Evolutionary conservation across 495 filamentous ascomycete genomes (phyloP), one percentile per base, ranked within the genome.

Genomic region (Talaromyces adpressus): DNA sequence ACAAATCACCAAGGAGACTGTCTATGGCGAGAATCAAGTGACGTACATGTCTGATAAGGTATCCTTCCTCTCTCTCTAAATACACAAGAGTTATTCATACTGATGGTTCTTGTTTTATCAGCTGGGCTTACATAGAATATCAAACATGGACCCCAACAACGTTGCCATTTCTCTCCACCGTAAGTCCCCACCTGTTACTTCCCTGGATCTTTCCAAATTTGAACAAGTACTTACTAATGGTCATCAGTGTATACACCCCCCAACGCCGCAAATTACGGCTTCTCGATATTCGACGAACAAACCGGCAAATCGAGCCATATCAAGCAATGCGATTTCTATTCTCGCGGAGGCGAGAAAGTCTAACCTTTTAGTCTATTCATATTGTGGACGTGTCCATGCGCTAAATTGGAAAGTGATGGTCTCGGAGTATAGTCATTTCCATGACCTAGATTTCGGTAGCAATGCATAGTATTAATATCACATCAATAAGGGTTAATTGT

Each of bases 151-250:
- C 71, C 75, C 78, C 3, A 77, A 82, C 58, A 83, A 92, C 64
- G 84, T 86, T 66, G 93, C 93, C 64, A 87, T 97, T 61, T 94
- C 91, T 36, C 77, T 97, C 52, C 93, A 97, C 76, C 73, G 88
- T 90, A 81, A 71, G 88, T 83, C 2, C 18, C 0, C 32, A 12
- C 14, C 54, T 16, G 16, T 49, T 49, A 27, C 29, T 6, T 7
- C 4, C 29, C 29, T 30, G 6, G 29, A 30, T 20, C 45, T 5
- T n/a, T 49, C 14, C 11, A n/a, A n/a, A 51, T 7, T 30, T 30
- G 8, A 58, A 58, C 22, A 16, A 30, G 2, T 11, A 58, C 6
- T 0, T 0, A 16, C 25, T 29, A 20, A 27, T 22, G 39, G 0
- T 20, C 5, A 36, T 20, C 11, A 91, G 88, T 97, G 52, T 96